Evolutionary conservation across 352 stramenopile species (phyloP).

Genomic region (Phytopythium chamaehyphon): DNA sequence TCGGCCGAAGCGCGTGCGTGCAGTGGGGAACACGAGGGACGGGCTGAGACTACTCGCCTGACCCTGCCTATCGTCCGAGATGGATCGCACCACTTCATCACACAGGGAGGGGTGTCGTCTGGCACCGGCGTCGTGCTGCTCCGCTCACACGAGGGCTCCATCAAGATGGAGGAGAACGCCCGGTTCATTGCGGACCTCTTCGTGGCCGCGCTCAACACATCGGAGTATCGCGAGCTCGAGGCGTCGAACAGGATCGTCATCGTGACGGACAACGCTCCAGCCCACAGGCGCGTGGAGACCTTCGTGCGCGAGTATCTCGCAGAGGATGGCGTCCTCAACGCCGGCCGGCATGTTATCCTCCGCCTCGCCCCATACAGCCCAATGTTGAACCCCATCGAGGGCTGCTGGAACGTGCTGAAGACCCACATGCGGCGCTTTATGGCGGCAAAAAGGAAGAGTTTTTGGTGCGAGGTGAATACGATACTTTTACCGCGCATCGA

Average conservation of each 20-base stretch:
- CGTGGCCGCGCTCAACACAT: conserved; percentile 2
- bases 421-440: conserved; percentile 7
- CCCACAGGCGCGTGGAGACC: conserved; percentile 7
- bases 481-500: conserved; percentile 6
- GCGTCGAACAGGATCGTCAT: conserved; percentile 11
- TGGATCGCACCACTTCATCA: too few species aligned
- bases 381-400: conserved; percentile 23
- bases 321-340: conserved; percentile 12
- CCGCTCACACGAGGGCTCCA: conserved; percentile 13
- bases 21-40: too few species aligned
- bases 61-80: too few species aligned
- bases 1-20: too few species aligned
- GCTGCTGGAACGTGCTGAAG: conserved; percentile 18
- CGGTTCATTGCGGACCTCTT: conserved; percentile 22
- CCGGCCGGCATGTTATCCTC: conserved; percentile 4
- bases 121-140: conserved; percentile 10
- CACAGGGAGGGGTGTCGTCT: conserved; percentile 7
- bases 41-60: too few species aligned
- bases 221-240: conserved; percentile 13
- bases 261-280: conserved; percentile 15
- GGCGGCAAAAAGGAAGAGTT: conserved; percentile 8
- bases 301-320: conserved; percentile 6
- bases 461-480: conserved; percentile 9
- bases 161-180: conserved; percentile 12
- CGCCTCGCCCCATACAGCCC: conserved; percentile 11